These are phyloP conservation scores for Penicillium bovifimosum DNA, from an alignment of 495 filamentous ascomycete species.

Conservation along the genomic window DNA sequence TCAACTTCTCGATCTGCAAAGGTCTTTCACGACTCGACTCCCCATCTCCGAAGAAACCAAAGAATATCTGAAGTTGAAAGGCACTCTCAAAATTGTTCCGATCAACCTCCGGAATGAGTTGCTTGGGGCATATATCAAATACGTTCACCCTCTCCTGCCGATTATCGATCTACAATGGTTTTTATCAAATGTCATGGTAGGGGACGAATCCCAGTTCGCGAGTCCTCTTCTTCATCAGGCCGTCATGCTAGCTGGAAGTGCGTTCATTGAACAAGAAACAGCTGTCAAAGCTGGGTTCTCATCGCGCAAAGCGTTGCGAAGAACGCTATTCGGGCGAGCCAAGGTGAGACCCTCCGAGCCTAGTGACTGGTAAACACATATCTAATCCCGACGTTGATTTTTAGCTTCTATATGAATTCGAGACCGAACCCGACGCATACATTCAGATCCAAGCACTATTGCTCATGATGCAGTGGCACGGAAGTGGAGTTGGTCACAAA, in stretches of 20 bases:
- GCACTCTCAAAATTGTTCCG: background rate
- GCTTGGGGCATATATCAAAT: slow-evolving; percentile 5
- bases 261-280: slow-evolving; percentile 1
- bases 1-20: background rate
- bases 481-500: slow-evolving; percentile 1
- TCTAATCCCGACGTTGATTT: background rate
- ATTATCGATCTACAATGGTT: slow-evolving; percentile 6
- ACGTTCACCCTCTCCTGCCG: slow-evolving; percentile 4
- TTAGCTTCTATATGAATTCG: slow-evolving; percentile 6
- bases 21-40: background rate
- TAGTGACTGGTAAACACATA: background rate
- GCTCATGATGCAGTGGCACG: slow-evolving; percentile 9
- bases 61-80: background rate
- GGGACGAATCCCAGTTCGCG: background rate
- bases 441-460: slow-evolving; percentile 5
- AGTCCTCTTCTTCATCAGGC: slow-evolving; percentile 4
- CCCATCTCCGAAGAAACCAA: slow-evolving; percentile 1
- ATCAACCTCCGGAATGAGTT: slow-evolving; percentile 4
- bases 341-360: background rate
- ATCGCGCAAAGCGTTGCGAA: background rate
- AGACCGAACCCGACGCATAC: slow-evolving; percentile 3
- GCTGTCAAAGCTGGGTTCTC: background rate
- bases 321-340: background rate
- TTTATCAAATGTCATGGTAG: slow-evolving; percentile 1
- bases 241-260: slow-evolving; percentile 5